A percentile compares a stretch with the other conserved stretches of the same genome.
phyloP scores from a whole-genome alignment of 75 land plant genomes.

The Selaginella moellendorffii region DNA sequence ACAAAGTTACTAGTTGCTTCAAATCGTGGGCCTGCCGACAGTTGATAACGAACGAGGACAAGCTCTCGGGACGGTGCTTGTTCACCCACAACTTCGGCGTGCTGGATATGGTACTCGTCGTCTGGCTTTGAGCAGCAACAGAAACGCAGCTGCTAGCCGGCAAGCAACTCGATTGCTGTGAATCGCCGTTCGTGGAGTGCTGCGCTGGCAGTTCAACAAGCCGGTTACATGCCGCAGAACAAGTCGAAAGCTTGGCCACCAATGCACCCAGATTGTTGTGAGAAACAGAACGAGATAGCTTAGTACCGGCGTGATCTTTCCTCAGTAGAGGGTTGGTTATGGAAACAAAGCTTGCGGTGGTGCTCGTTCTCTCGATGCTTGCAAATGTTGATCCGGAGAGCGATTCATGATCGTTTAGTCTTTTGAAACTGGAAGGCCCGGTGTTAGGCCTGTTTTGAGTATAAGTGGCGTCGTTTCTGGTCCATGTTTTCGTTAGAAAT shows the following conservation, averaged over 20 bases:
- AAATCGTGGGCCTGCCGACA: slow-evolving; percentile 33
- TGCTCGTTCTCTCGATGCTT: neutral
- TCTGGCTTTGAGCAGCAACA: slow-evolving; percentile 23
- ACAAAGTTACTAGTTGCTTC: slow-evolving; percentile 28
- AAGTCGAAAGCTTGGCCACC: neutral
- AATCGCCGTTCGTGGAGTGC: neutral
- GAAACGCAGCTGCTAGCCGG: neutral
- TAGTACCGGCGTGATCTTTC: neutral
- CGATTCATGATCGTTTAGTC: neutral
- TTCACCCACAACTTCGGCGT: slow-evolving; percentile 34
- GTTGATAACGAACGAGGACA: slow-evolving; percentile 32
- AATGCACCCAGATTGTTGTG: neutral
- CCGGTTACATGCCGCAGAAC: neutral
- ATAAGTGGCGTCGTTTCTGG: no score
- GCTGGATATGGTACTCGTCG: neutral
- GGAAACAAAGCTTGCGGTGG: neutral
- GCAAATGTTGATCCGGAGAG: slow-evolving; percentile 10
- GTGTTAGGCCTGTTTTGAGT: no score
- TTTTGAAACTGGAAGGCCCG: no score
- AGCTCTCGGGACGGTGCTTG: slow-evolving; percentile 29
- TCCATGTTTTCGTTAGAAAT: no score
- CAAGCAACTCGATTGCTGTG: neutral
- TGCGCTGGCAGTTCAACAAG: neutral
- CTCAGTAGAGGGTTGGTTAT: neutral
- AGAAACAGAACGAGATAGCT: neutral